Evolutionary conservation across 208 protist genomes (phyloP).

Genomic region (Crithidia acanthocephali): DNA sequence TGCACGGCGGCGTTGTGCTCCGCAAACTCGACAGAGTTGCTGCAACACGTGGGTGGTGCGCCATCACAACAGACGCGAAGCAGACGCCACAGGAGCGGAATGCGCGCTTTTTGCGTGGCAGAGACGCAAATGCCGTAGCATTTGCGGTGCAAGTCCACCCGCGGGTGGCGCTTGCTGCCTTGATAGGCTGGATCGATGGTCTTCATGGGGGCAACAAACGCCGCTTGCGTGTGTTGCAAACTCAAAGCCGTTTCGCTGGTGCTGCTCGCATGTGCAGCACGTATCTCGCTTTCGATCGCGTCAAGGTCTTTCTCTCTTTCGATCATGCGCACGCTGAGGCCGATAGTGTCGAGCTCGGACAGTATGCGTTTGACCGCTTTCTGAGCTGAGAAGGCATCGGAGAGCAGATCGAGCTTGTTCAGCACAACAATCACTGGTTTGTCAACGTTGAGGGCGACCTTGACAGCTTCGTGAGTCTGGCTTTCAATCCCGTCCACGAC

Average conservation of each 20-base stretch:
- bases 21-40: slow-evolving; percentile 37
- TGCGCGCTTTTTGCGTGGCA: slow-evolving; percentile 48
- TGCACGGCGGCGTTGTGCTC: slow-evolving; percentile 78
- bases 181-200: slow-evolving; percentile 61
- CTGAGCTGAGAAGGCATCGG: slow-evolving; percentile 54
- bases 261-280: background rate
- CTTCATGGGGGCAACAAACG: slow-evolving; percentile 75
- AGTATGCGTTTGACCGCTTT: slow-evolving; percentile 48
- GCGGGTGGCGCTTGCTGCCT: slow-evolving; percentile 66
- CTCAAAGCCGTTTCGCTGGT: slow-evolving; percentile 2
- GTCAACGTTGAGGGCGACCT: slow-evolving; percentile 86
- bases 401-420: slow-evolving; percentile 88
- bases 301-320: slow-evolving; percentile 47
- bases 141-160: slow-evolving; percentile 68
- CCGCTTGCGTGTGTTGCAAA: slow-evolving; percentile 10
- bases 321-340: slow-evolving; percentile 73
- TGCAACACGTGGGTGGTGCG: slow-evolving; percentile 56
- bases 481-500: slow-evolving; percentile 78
- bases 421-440: slow-evolving; percentile 86
- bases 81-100: slow-evolving; percentile 73
- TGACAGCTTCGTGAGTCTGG: slow-evolving; percentile 88
- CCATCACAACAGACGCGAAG: slow-evolving; percentile 48
- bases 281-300: slow-evolving; percentile 11
- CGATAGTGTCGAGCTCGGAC: slow-evolving; percentile 52
- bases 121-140: slow-evolving; percentile 87